These are phyloP conservation scores for Apiotrichum veenhuisii DNA, from an alignment of 1,284 basidiomycete species.

Conservation along the genomic window DNA sequence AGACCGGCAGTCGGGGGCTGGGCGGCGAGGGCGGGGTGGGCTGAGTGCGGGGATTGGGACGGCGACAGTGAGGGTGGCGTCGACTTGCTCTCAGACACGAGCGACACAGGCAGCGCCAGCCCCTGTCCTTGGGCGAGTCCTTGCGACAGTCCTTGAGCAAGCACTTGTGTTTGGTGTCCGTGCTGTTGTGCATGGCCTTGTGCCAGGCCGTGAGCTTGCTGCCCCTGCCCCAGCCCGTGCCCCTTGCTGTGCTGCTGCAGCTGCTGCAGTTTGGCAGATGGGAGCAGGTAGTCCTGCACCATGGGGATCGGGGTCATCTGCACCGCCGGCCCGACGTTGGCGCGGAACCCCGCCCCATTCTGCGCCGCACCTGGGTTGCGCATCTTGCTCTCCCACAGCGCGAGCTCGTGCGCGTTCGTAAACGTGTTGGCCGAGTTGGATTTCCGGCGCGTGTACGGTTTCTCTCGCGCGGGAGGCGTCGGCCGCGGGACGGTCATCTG, in stretches of 20 bases:
- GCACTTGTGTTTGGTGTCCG: too few species aligned
- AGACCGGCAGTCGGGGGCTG: not conserved
- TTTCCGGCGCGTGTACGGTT: conserved; percentile 2
- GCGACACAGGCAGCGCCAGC: too few species aligned
- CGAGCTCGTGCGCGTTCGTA: conserved; percentile 3
- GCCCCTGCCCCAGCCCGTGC: not conserved
- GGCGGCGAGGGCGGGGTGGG: not conserved
- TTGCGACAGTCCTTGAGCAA: too few species aligned
- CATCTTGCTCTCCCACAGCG: conserved; percentile 3
- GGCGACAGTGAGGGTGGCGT: conserved; percentile 1
- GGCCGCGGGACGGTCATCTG: not conserved
- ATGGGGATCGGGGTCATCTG: conserved; percentile 2
- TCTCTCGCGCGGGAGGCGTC: not conserved
- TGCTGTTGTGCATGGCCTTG: too few species aligned
- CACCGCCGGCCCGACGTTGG: not conserved
- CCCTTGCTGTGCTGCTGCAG: not conserved
- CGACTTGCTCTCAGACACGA: not conserved
- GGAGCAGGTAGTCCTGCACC: conserved; percentile 3
- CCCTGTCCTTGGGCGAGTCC: too few species aligned
- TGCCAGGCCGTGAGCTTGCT: too few species aligned
- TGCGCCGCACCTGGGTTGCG: not conserved
- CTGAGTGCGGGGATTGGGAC: not conserved
- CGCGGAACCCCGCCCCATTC: not conserved
- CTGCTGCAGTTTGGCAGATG: not conserved
- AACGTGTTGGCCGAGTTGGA: not conserved